Conservation (phyloP, 208 protist species). For the Crithidia thermophila region DNA sequence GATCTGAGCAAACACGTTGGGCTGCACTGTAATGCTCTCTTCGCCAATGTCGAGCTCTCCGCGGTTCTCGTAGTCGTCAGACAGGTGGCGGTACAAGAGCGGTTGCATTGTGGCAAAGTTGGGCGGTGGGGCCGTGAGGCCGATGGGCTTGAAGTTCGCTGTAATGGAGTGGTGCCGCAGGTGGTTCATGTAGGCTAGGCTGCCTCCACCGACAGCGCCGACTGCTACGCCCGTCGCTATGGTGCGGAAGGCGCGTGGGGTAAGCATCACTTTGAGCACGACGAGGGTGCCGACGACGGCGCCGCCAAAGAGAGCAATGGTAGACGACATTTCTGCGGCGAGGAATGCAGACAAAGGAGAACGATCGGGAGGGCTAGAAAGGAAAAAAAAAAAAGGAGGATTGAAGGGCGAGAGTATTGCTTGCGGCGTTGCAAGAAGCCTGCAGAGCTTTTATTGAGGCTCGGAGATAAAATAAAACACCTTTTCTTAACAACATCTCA, state of each 20-base stretch:
- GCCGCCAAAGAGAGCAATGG: conserved; percentile 37
- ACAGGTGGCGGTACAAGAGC: conserved; percentile 58
- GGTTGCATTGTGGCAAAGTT: conserved; percentile 57
- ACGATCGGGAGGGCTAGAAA: background rate
- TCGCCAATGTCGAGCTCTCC: conserved; percentile 68
- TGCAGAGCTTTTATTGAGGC: too few relatives aligned
- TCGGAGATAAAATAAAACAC: too few relatives aligned
- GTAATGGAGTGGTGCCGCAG: conserved; percentile 58
- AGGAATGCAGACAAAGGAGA: background rate
- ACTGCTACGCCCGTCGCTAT: conserved; percentile 34
- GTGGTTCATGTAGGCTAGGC: conserved; percentile 52
- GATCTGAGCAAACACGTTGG: conserved; percentile 82
- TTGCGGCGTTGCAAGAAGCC: too few relatives aligned
- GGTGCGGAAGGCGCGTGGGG: conserved; percentile 43
- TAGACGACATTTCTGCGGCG: conserved; percentile 30
- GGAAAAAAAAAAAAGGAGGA: background rate
- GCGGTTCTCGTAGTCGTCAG: conserved; percentile 57
- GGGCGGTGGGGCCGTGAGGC: conserved; percentile 32
- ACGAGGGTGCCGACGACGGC: conserved; percentile 36
- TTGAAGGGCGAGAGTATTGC: background rate
- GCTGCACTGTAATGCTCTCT: conserved; percentile 70
- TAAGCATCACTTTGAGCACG: conserved; percentile 39
- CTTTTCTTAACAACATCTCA: too few relatives aligned
- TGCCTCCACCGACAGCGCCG: conserved; percentile 41
- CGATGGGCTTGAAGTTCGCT: conserved; percentile 39